Evolutionary conservation across 2,329 filamentous ascomycete species (phyloP), one percentile per base, ranked within the genome.

Genomic region (Venturia oleaginea): DNA sequence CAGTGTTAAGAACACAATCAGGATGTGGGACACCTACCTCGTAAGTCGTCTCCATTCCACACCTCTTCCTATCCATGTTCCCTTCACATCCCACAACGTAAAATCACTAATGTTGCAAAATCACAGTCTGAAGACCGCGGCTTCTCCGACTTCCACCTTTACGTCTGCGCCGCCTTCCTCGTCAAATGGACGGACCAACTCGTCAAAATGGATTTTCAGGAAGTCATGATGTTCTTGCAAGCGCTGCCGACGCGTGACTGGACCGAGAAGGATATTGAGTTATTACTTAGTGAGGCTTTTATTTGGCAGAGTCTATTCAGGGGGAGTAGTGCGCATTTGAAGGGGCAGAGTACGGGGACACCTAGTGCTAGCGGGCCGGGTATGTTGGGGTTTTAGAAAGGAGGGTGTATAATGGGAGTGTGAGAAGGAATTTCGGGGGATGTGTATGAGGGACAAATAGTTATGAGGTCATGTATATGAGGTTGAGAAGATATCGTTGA

Each of bases 1-100:
- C 68, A 96, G 90, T 73, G 93, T 99, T 65, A 90, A 88, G 75
- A 97, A 97, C 74, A 97, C 92, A 0, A 96, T 99, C 68, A 84
- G 94, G 70, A 99, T 99, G 94, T 99, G 94, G 94, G 94, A 99
- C 76, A 99, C 94, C 32, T 99, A 99, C 78, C 84, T 99, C 79
- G 93, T 97, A 80, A 74, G 86, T 77, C 62, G 6, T 17, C 59
- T 34, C 37, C 24, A 42, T 64, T 64, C 30, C n/a, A 37, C 37
- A 57, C n/a, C n/a, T 32, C 27, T 51, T 34, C 22, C 59, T 61
- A 27, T 30, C 40, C 30, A 59, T 60, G 43, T 34, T 66, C 37
- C 3, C 4, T 62, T 22, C 19, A 46, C 42, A 37, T 3, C 10
- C 3, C 11, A 11, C 63, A 42, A 43, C 40, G n/a, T 43, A 13